These are phyloP conservation scores for Sporothrix mexicana DNA, from an alignment of 2,329 filamentous ascomycete species.

Conservation along the genomic window DNA sequence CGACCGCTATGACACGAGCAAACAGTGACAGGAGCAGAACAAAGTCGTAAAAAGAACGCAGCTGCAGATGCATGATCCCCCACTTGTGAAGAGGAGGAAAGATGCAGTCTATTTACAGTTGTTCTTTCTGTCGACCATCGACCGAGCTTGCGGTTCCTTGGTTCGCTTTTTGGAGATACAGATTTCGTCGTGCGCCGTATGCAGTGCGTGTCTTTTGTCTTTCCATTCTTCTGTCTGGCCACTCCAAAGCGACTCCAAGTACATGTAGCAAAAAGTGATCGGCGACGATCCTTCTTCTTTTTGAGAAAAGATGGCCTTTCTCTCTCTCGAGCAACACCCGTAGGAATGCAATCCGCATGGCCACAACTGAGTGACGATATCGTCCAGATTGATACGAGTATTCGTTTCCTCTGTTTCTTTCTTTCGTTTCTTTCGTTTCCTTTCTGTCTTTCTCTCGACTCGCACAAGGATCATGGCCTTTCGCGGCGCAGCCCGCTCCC, in stretches of 20 bases:
- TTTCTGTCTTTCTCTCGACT: not conserved
- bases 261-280: not conserved
- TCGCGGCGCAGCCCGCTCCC: not conserved
- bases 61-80: not conserved
- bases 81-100: not conserved
- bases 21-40: not conserved
- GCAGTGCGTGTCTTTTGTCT: not conserved
- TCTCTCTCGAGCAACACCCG: not conserved
- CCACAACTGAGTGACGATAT: not conserved
- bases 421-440: not conserved
- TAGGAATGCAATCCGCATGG: constrained; percentile 18
- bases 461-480: not conserved
- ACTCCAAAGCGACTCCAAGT: not conserved
- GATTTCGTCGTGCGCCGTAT: constrained; percentile 3
- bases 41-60: not conserved
- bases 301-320: not conserved
- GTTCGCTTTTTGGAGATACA: not conserved
- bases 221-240: too few species aligned
- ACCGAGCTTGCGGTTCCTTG: not conserved
- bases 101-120: constrained; percentile 17
- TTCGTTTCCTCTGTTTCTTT: not conserved
- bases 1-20: not conserved
- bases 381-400: not conserved
- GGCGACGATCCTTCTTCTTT: constrained; percentile 36
- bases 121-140: not conserved